phyloP scores from a whole-genome alignment of 805 yeast genomes.

The Pachysolen tannophilus region DNA sequence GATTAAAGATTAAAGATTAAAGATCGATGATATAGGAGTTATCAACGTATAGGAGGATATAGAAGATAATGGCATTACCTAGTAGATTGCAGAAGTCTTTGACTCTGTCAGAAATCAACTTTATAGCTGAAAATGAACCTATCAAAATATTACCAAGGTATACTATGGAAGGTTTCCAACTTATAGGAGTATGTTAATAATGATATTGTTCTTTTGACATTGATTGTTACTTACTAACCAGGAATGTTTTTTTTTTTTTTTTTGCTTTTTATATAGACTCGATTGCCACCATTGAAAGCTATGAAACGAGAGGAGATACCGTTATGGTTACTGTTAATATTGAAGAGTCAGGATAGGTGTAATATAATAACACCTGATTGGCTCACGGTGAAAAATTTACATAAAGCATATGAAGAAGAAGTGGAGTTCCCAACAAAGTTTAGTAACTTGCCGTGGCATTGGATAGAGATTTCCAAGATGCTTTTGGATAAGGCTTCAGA shows the following conservation, averaged over 20 bases:
- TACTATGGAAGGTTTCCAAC: slow-evolving; percentile 51
- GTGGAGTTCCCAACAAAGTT: slow-evolving; percentile 48
- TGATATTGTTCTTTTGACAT: neutral
- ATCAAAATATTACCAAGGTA: slow-evolving; percentile 76
- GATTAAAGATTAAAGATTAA: no score
- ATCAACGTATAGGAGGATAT: no score
- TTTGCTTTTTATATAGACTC: slow-evolving; percentile 24
- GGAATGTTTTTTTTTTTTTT: no score
- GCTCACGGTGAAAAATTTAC: slow-evolving; percentile 53
- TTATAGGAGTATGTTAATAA: slow-evolving; percentile 47
- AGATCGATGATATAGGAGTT: no score
- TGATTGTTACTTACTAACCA: neutral
- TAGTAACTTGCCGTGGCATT: slow-evolving; percentile 72
- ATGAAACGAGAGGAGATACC: slow-evolving; percentile 68
- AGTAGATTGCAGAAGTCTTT: slow-evolving; percentile 43
- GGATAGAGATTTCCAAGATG: slow-evolving; percentile 77
- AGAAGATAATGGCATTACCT: slow-evolving; percentile 53
- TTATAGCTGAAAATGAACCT: slow-evolving; percentile 73
- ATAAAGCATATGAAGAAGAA: slow-evolving; percentile 60
- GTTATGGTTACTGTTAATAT: slow-evolving; percentile 77
- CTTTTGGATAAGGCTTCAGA: slow-evolving; percentile 64
- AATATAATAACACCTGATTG: slow-evolving; percentile 81
- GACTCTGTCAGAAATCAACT: slow-evolving; percentile 72
- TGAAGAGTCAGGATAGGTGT: slow-evolving; percentile 82
- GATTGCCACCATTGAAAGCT: slow-evolving; percentile 53